phyloP scores from a whole-genome alignment of 1,139 yeast species.

The Debaryomycetaceae sp. region DNA sequence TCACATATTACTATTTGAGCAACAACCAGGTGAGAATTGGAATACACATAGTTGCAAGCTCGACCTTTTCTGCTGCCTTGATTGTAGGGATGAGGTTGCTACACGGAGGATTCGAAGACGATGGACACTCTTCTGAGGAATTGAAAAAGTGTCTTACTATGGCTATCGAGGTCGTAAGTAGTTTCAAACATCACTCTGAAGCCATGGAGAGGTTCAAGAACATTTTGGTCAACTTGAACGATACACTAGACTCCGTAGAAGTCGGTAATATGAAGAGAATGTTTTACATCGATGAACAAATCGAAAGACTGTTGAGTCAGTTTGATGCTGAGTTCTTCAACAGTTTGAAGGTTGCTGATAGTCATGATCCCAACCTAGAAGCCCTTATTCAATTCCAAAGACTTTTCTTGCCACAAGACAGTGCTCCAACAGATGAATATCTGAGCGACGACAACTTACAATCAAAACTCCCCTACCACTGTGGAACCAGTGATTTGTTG shows the following conservation, averaged over 20 bases:
- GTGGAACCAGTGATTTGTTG: not conserved
- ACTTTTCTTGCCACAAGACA: not conserved
- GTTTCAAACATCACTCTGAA: not conserved
- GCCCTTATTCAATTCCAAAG: not conserved
- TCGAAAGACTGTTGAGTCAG: not conserved
- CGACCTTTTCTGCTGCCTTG: conserved; percentile 11
- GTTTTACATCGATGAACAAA: not conserved
- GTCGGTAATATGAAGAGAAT: not conserved
- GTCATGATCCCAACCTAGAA: not conserved
- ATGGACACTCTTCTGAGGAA: conserved; percentile 13
- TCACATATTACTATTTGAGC: conserved; percentile 11
- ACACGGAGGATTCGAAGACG: conserved; percentile 12
- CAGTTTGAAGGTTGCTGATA: not conserved
- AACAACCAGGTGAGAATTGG: conserved; percentile 11
- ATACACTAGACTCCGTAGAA: not conserved
- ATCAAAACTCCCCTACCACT: not conserved
- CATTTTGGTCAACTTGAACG: not conserved
- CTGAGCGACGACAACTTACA: not conserved
- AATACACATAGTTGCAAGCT: conserved; percentile 10
- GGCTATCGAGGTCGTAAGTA: conserved; percentile 5
- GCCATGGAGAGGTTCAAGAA: not conserved
- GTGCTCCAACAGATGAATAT: not conserved
- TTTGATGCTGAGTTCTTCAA: not conserved
- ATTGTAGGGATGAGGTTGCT: conserved; percentile 15
- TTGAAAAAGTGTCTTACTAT: conserved; percentile 10